Evolutionary conservation across 176 grass and related monocot species (phyloP), one percentile per base, ranked within the genome.

Genomic region (Triticum dicoccoides): DNA sequence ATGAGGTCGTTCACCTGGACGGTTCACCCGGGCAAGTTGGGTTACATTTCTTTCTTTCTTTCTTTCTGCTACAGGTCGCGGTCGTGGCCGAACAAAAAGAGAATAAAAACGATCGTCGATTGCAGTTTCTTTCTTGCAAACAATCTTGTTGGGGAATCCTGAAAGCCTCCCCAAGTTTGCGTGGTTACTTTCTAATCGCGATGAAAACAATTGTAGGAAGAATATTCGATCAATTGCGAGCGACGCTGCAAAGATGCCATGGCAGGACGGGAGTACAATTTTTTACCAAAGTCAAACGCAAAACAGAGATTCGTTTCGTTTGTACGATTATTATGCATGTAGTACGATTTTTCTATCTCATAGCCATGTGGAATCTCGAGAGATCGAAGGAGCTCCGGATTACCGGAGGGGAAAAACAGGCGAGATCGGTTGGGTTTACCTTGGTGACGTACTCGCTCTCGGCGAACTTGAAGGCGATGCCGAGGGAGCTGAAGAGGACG

Each of bases 381-480:
- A 37, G 7, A 70, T 21, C 33, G 66, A 8, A 2, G 44, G 44
- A 0, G 0, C 44, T 1, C 3, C 44, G 66, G 8, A n/a, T 41
- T 38, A 35, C 34, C 68, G 0, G 0, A 21, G 8, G 17, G 1
- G 11, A 29, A 8, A 77, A 8, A 21, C 1, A 38, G 14, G 20
- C 17, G 12, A 13, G 70, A 72, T 88, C 29, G 18, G 52, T 32
- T 33, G 0, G 1, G 20, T 7, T 15, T 74, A 99, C 94, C 92
- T 99, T 99, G 85, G 97, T 63, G 85, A 93, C 90, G 67, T 99
- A 99, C 87, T 99, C 94, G 69, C 94, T 87, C 94, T 99, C 97
- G 56, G 94, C 94, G 82, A 99, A 99, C 86, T 83, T 96, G 90
- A 99, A 99, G 27, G 97, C 97, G 44, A 99, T 87, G 49, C 97